Evolutionary conservation across 768 basidiomycete species (phyloP), one percentile per base, ranked within the genome.

Genomic region (Pholiota microspora): DNA sequence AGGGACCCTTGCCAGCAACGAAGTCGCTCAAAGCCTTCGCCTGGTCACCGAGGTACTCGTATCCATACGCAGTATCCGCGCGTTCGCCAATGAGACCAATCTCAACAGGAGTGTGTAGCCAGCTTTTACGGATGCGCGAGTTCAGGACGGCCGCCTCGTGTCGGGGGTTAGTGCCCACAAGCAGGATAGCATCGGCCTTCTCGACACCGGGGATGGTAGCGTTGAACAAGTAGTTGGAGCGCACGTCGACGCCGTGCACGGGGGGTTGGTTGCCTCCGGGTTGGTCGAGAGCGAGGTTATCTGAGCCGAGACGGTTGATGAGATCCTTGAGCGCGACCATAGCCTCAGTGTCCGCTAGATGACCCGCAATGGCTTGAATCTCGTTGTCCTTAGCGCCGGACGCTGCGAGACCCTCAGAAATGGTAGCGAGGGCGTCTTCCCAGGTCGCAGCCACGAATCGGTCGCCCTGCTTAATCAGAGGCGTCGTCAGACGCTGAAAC

Each of bases 61-160:
- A 98, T 21, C 91, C 92, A 64, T 98, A 98, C 2, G 92, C 84
- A 15, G 90, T 93, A 65, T 97, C 94, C 18, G 85, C 92, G 27
- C 89, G 82, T 69, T 96, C 89, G 25, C 97, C 97, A 54, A 99
- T 85, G 29, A 96, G 71, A 35, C 90, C 97, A 29, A 97, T 80
- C 63, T 98, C 92, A 28, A 95, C 79, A 44, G 84, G 81, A 5
- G 85, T 86, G 66, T 95, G 88, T 60, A 99, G 68, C 91, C 93
- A 99, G 63, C 85, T 88, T 78, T 94, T 95, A 62, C 97, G 84
- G 64, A 99, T 92, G 58, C 97, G 92, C 23, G 95, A 94, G 78
- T 98, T 99, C 60, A 98, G 78, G 52, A 98, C 95, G 18, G 97
- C 89, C 4, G 94, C 97, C 71, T 99, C 97, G 67, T 98, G 95